A percentile compares a stretch with the other conserved stretches of the same genome.
Conservation (phyloP, 1,284 basidiomycete species). For the Cutaneotrichosporon cavernicola region DNA sequence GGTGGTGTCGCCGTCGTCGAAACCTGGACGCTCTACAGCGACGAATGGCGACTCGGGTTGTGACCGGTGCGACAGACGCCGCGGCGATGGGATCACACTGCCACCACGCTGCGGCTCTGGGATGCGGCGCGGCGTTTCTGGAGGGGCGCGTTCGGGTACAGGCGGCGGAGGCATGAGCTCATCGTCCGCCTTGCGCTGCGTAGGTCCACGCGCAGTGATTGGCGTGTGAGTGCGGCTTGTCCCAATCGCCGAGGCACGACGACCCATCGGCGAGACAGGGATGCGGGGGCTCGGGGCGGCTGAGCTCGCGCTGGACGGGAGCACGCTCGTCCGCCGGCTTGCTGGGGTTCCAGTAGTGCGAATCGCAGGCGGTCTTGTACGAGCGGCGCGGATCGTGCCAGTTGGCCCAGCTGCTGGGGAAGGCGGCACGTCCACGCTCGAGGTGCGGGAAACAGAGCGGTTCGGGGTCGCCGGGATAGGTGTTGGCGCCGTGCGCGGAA, state of each 20-base stretch:
- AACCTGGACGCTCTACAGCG: neutral
- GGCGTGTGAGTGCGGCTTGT: slow-evolving; percentile 1
- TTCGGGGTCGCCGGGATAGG: neutral
- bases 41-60: neutral
- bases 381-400: neutral
- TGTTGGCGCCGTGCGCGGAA: neutral
- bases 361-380: neutral
- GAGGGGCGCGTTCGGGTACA: neutral
- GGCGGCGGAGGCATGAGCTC: slow-evolving; percentile 8
- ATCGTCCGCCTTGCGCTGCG: neutral
- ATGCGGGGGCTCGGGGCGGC: neutral
- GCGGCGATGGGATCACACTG: neutral
- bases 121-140: neutral
- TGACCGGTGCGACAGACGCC: neutral
- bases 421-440: neutral
- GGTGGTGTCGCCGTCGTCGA: neutral
- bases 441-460: neutral
- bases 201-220: neutral
- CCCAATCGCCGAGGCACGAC: neutral
- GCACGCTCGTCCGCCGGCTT: neutral
- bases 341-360: neutral
- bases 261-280: neutral
- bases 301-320: neutral
- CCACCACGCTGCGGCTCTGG: neutral
- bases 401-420: neutral